phyloP scores from a whole-genome alignment of 1,139 yeast genomes.

The Arxiozyma heterogenica region DNA sequence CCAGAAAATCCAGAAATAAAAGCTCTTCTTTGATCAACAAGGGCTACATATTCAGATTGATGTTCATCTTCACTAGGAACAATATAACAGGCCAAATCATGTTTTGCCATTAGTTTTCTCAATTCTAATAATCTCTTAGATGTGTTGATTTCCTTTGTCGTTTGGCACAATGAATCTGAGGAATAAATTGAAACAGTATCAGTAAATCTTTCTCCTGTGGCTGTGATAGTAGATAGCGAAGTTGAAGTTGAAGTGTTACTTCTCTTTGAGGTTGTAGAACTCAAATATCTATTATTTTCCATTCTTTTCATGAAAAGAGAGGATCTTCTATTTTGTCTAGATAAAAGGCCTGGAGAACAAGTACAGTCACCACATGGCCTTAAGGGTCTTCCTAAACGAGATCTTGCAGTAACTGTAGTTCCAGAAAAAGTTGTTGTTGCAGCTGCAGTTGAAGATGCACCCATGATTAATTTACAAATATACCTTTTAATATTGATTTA shows the following conservation, averaged over 20 bases:
- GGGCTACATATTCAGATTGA: slow-evolving; percentile 80
- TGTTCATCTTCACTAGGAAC: slow-evolving; percentile 93
- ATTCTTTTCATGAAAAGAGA: slow-evolving; percentile 34
- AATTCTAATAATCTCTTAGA: slow-evolving; percentile 51
- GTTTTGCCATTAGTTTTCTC: slow-evolving; percentile 55
- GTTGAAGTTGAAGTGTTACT: background rate
- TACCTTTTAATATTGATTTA: background rate
- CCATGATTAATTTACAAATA: background rate
- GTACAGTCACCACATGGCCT: slow-evolving; percentile 65
- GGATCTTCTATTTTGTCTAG: slow-evolving; percentile 52
- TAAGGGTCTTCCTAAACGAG: slow-evolving; percentile 12
- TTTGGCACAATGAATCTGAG: slow-evolving; percentile 32
- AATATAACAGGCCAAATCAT: slow-evolving; percentile 66
- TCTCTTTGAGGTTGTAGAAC: slow-evolving; percentile 1
- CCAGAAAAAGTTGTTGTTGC: slow-evolving; percentile 3
- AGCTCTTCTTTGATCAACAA: slow-evolving; percentile 72
- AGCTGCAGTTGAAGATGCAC: slow-evolving; percentile 3
- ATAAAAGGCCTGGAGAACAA: slow-evolving; percentile 70
- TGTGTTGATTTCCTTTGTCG: slow-evolving; percentile 43
- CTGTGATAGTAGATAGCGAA: background rate
- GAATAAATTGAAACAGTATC: slow-evolving; percentile 33
- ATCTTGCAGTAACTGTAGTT: background rate
- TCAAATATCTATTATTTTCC: slow-evolving; percentile 14
- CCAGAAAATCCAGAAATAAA: slow-evolving; percentile 90
- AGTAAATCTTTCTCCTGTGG: slow-evolving; percentile 3